Conservation (phyloP, 2,329 filamentous ascomycete genomes). For the Aureobasidium sp. region DNA sequence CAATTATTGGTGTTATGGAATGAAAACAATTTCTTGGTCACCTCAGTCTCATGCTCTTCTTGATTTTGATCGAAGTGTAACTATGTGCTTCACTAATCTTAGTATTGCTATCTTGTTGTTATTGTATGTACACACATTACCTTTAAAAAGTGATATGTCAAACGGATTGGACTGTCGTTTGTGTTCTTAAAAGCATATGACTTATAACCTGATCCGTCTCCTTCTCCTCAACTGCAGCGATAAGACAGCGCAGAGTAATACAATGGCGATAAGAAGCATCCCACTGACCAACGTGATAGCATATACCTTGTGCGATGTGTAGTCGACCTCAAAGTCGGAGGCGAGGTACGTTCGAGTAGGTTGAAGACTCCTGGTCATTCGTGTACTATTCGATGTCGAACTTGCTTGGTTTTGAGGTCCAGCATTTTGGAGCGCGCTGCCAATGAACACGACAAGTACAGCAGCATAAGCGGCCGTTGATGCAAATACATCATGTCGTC, state of each 20-base stretch:
- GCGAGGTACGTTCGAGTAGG: not conserved
- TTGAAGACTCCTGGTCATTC: not conserved
- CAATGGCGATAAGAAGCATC: not conserved
- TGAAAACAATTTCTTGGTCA: not conserved
- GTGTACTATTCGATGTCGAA: not conserved
- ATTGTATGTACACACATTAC: too few relatives aligned
- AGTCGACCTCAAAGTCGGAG: not conserved
- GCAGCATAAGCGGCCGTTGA: constrained; percentile 8
- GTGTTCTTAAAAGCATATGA: too few relatives aligned
- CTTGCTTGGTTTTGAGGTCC: not conserved
- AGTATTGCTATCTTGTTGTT: too few relatives aligned
- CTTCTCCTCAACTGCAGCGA: not conserved
- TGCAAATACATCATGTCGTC: constrained; percentile 3
- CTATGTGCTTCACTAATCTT: not conserved
- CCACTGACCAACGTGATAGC: not conserved
- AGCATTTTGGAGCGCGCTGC: constrained; percentile 18
- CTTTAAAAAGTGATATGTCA: too few relatives aligned
- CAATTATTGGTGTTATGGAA: not conserved
- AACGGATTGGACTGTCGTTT: too few relatives aligned
- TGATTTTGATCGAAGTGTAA: not conserved
- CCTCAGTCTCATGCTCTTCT: not conserved
- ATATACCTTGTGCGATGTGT: not conserved
- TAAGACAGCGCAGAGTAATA: not conserved
- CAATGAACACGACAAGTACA: constrained; percentile 57
- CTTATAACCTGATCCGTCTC: not conserved